These are phyloP conservation scores for Porphyrellus cyaneotinctus DNA, from an alignment of 768 basidiomycete species.

Conservation along the genomic window DNA sequence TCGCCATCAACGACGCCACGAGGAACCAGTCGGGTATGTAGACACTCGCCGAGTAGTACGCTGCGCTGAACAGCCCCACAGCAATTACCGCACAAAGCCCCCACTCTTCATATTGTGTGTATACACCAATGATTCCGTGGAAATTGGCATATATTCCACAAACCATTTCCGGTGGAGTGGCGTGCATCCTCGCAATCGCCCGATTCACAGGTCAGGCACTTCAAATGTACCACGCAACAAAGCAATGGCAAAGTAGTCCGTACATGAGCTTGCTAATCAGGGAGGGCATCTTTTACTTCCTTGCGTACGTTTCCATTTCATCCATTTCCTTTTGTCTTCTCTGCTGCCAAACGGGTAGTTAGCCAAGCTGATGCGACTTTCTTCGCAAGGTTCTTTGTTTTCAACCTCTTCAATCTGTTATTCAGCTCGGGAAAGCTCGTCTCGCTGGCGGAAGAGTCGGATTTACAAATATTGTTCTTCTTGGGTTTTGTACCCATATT, in stretches of 20 bases:
- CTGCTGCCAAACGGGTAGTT: neutral
- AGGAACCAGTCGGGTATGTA: neutral
- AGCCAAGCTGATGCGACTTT: neutral
- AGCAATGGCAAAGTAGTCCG: neutral
- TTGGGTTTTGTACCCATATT: neutral
- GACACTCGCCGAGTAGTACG: too few species aligned
- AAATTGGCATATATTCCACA: neutral
- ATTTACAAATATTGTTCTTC: neutral
- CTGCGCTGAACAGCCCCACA: neutral
- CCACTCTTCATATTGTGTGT: neutral
- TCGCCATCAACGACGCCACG: neutral
- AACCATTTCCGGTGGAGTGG: neutral
- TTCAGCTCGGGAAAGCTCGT: neutral
- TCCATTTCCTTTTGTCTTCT: neutral
- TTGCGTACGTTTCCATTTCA: neutral
- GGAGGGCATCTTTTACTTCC: neutral
- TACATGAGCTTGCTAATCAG: neutral
- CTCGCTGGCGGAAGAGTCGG: neutral
- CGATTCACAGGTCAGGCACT: neutral
- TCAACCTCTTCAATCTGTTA: neutral
- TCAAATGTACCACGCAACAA: neutral
- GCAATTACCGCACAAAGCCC: neutral
- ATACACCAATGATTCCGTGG: neutral
- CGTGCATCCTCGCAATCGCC: neutral
- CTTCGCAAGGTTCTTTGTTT: neutral